Conservation (phyloP, 176 grass and related monocot genomes). For the Ensete ventricosum region DNA sequence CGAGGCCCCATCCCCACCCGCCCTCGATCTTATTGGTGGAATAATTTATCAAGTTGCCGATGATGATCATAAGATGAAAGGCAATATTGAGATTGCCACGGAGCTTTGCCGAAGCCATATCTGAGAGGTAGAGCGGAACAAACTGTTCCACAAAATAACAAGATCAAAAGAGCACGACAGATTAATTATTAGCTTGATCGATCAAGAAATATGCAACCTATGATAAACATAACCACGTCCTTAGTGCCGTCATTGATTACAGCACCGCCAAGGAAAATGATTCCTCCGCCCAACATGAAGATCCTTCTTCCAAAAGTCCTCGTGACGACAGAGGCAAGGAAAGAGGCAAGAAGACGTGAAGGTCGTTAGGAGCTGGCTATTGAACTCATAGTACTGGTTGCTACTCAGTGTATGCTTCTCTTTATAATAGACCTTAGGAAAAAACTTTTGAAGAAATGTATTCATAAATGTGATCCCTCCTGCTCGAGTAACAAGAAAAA, state of each 20-base stretch:
- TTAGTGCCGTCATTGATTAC: not conserved
- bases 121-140: not conserved
- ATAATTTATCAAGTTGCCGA: not conserved
- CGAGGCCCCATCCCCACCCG: not conserved
- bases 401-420: not conserved
- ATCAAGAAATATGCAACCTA: not conserved
- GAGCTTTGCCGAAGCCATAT: not conserved
- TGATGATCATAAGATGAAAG: not conserved
- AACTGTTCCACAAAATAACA: not conserved
- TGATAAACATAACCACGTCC: not conserved
- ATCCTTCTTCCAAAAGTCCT: not conserved
- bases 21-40: not conserved
- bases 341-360: not conserved
- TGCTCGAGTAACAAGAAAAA: not conserved
- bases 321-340: not conserved
- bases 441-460: not conserved
- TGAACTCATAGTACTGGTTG: not conserved
- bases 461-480: not conserved
- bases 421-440: not conserved
- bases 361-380: not conserved
- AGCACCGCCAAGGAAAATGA: not conserved
- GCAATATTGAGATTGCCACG: not conserved
- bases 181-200: no score
- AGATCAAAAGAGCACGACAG: no score
- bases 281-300: not conserved